Conservation (phyloP, 371 early-diverging fungal genomes). For the Apophysomyces variabilis region DNA sequence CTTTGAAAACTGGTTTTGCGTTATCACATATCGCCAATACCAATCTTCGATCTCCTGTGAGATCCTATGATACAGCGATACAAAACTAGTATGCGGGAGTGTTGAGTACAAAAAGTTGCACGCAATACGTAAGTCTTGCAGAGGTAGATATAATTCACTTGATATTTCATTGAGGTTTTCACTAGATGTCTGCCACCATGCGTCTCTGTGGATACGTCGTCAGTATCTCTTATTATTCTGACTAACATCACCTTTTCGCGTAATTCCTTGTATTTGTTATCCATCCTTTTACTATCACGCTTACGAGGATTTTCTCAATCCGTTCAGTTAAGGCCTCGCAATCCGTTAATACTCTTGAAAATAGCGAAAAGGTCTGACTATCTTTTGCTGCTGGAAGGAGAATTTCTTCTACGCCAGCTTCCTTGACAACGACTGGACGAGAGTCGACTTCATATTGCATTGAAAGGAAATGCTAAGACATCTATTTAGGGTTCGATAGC, state of each 20-base stretch:
- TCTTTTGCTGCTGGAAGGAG: neutral
- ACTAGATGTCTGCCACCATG: slow-evolving; percentile 35
- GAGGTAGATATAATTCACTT: slow-evolving; percentile 62
- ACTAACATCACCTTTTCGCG: slow-evolving; percentile 53
- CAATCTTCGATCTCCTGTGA: slow-evolving; percentile 65
- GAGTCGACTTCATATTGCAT: slow-evolving; percentile 53
- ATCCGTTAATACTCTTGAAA: slow-evolving; percentile 29
- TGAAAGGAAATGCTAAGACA: slow-evolving; percentile 58
- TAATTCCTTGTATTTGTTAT: slow-evolving; percentile 59
- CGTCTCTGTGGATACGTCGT: slow-evolving; percentile 16
- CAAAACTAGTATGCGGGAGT: slow-evolving; percentile 55
- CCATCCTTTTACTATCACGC: slow-evolving; percentile 65
- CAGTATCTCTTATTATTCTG: neutral
- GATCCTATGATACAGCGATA: slow-evolving; percentile 47
- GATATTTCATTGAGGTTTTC: slow-evolving; percentile 53
- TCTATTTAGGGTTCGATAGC: slow-evolving; percentile 8
- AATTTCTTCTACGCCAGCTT: slow-evolving; percentile 13
- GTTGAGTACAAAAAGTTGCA: slow-evolving; percentile 49
- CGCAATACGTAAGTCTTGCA: slow-evolving; percentile 54
- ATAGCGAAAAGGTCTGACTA: slow-evolving; percentile 5
- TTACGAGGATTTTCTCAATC: slow-evolving; percentile 57
- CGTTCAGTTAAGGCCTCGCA: slow-evolving; percentile 45
- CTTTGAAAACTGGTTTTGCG: slow-evolving; percentile 61
- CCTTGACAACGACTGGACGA: slow-evolving; percentile 11
- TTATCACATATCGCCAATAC: slow-evolving; percentile 62